Conservation (phyloP, 441 rosid species). For the Erodium chrysanthum region DNA sequence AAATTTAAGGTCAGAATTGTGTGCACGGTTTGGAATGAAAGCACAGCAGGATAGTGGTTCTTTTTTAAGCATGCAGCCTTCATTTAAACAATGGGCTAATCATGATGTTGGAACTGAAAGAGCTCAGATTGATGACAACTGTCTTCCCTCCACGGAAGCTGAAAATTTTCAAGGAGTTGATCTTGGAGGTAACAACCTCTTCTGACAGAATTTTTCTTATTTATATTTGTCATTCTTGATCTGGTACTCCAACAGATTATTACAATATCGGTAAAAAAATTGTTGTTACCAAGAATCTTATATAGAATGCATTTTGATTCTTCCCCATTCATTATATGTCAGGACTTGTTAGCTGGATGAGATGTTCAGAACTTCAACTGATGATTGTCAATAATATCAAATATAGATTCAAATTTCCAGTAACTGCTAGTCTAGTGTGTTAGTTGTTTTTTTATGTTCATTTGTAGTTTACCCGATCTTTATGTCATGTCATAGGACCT, state of each 20-base stretch:
- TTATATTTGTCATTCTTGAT: neutral
- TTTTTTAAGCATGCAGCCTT: constrained; percentile 30
- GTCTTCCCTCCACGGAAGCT: constrained; percentile 33
- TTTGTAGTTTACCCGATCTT: no score
- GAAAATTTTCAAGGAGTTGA: constrained; percentile 35
- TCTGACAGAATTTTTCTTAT: neutral
- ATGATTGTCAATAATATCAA: neutral
- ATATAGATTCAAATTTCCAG: no score
- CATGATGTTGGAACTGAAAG: constrained; percentile 53
- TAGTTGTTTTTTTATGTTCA: no score
- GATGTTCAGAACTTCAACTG: neutral
- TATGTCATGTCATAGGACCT: no score
- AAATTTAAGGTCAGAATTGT: constrained; percentile 66
- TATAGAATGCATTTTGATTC: neutral
- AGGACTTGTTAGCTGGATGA: neutral
- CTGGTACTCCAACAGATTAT: neutral
- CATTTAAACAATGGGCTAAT: constrained; percentile 40
- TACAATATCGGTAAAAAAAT: neutral
- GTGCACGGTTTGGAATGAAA: constrained; percentile 54
- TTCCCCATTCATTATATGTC: constrained; percentile 1
- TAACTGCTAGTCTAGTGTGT: no score
- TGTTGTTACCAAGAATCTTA: neutral
- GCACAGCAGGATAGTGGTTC: constrained; percentile 33
- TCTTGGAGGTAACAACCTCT: constrained; percentile 41
- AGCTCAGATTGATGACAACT: constrained; percentile 41